Evolutionary conservation across 805 yeast species (phyloP).

Genomic region (Zygosaccharomyces bisporus): DNA sequence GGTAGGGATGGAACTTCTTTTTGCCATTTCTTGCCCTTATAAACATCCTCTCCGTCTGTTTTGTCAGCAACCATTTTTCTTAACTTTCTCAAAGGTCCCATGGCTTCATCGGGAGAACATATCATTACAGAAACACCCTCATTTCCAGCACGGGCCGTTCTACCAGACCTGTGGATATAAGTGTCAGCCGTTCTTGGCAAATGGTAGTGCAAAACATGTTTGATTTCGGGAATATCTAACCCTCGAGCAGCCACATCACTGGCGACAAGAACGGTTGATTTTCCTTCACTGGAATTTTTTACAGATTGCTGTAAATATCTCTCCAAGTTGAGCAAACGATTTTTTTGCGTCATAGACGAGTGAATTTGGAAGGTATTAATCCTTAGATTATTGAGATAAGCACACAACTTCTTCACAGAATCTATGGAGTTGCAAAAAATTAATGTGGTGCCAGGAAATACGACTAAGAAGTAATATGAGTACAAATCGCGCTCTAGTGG

Average conservation of each 20-base stretch:
- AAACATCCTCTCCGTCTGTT: slow-evolving; percentile 17
- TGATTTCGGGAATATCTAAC: slow-evolving; percentile 82
- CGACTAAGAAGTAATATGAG: slow-evolving; percentile 77
- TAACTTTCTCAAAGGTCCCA: slow-evolving; percentile 79
- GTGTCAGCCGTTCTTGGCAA: slow-evolving; percentile 92
- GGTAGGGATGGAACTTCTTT: slow-evolving; percentile 66
- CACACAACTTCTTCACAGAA: slow-evolving; percentile 81
- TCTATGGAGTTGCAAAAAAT: slow-evolving; percentile 96
- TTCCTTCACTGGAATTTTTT: slow-evolving; percentile 40
- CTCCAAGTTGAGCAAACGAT: slow-evolving; percentile 81
- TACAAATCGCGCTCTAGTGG: slow-evolving; percentile 85
- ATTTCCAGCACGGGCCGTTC: slow-evolving; percentile 94
- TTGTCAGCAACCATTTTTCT: slow-evolving; percentile 49
- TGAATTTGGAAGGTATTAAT: slow-evolving; percentile 75
- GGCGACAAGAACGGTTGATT: slow-evolving; percentile 71
- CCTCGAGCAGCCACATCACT: slow-evolving; percentile 99
- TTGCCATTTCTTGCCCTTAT: slow-evolving; percentile 41
- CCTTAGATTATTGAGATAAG: slow-evolving; percentile 64
- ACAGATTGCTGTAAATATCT: slow-evolving; percentile 57
- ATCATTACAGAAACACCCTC: slow-evolving; percentile 95
- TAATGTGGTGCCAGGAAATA: slow-evolving; percentile 85
- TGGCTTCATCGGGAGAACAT: slow-evolving; percentile 90
- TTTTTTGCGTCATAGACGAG: slow-evolving; percentile 93
- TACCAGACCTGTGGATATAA: slow-evolving; percentile 92
- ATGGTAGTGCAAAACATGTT: slow-evolving; percentile 95